phyloP scores from a whole-genome alignment of 1,284 basidiomycete genomes.

The Sporisorium exsertum region DNA sequence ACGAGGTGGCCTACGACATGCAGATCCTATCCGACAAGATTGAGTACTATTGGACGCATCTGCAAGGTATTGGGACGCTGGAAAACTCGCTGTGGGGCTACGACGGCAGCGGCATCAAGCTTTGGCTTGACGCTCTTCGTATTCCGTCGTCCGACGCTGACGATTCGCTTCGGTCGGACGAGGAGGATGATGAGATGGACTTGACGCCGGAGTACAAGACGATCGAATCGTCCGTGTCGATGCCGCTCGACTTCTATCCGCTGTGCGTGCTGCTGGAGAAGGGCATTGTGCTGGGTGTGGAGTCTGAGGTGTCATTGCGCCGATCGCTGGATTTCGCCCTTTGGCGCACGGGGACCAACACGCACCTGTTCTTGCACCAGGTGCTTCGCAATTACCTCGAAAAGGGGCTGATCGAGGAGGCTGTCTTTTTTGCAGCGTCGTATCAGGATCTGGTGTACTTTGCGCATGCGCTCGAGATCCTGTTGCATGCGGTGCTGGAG shows the following conservation, averaged over 20 bases:
- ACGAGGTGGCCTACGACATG: conserved; percentile 96
- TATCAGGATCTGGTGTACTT: conserved; percentile 93
- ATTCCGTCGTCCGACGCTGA: conserved; percentile 72
- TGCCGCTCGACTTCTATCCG: conserved; percentile 93
- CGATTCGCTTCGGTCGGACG: conserved; percentile 15
- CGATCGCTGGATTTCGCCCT: conserved; percentile 87
- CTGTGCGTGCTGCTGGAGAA: conserved; percentile 97
- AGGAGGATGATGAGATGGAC: conserved; percentile 63
- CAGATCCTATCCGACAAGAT: conserved; percentile 95
- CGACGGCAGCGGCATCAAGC: conserved; percentile 86
- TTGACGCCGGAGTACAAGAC: conserved; percentile 72
- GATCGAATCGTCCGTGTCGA: conserved; percentile 90
- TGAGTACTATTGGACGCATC: conserved; percentile 98
- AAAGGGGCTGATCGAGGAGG: conserved; percentile 69
- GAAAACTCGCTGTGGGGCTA: conserved; percentile 99
- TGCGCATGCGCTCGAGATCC: conserved; percentile 90
- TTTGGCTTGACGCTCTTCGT: conserved; percentile 94
- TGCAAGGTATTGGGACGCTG: conserved; percentile 88
- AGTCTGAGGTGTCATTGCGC: conserved; percentile 84
- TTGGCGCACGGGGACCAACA: conserved; percentile 91
- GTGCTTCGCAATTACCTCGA: conserved; percentile 85
- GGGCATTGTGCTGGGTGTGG: conserved; percentile 95
- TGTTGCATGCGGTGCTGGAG: conserved; percentile 92
- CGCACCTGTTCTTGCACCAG: conserved; percentile 93
- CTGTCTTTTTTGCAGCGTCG: conserved; percentile 85